These are phyloP conservation scores for Sanguinoderma infundibulare DNA, from an alignment of 1,284 basidiomycete genomes.

Conservation along the genomic window DNA sequence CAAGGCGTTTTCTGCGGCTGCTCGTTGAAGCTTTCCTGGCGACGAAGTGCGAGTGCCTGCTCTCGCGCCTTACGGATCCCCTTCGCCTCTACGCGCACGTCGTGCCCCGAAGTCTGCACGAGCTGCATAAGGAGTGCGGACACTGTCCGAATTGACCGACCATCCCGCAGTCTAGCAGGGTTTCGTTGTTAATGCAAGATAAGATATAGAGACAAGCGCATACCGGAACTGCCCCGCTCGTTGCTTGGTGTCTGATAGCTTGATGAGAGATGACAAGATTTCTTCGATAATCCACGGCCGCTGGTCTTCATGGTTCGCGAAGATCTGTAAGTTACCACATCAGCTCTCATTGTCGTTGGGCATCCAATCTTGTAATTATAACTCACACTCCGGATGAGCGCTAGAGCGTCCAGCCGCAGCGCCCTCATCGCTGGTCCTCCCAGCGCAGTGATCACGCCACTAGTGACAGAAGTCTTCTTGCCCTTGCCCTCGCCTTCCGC, in stretches of 20 bases:
- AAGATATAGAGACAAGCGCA: constrained; percentile 27
- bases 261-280: constrained; percentile 87
- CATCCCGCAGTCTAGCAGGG: constrained; percentile 68
- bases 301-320: constrained; percentile 89
- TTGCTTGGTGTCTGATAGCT: constrained; percentile 87
- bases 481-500: constrained; percentile 54
- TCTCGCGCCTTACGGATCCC: constrained; percentile 65
- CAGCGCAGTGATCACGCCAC: constrained; percentile 61
- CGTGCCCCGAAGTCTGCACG: constrained; percentile 91
- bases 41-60: constrained; percentile 59
- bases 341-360: constrained; percentile 84
- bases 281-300: constrained; percentile 97
- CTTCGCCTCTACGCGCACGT: constrained; percentile 67
- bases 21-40: constrained; percentile 61
- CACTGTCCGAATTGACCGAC: constrained; percentile 87
- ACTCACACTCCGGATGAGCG: constrained; percentile 82
- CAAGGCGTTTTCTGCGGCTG: constrained; percentile 48
- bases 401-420: constrained; percentile 80
- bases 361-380: constrained; percentile 52
- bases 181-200: background rate
- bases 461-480: constrained; percentile 49
- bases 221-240: constrained; percentile 87
- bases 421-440: constrained; percentile 81
- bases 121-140: constrained; percentile 93
- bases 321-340: constrained; percentile 60